These are phyloP conservation scores for Yarrowia sp. DNA, from an alignment of 805 yeast species.

Conservation along the genomic window DNA sequence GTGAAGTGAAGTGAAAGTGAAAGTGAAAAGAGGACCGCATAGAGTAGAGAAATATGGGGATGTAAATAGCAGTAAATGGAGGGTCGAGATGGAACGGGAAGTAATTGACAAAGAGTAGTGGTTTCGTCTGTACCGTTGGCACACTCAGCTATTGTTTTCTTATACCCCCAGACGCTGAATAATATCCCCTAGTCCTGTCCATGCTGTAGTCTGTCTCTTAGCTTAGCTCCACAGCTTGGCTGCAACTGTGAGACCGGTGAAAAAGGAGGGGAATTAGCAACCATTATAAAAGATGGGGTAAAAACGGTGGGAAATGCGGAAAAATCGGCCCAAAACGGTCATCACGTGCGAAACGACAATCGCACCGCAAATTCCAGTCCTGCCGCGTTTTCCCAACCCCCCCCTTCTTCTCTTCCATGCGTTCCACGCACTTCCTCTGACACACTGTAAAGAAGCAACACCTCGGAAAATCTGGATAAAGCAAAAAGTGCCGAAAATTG, in stretches of 20 bases:
- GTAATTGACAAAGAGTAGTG: no score
- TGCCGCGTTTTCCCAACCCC: background rate
- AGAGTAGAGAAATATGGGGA: no score
- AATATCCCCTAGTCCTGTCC: no score
- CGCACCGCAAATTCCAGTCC: no score
- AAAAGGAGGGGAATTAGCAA: background rate
- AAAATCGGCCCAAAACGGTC: no score
- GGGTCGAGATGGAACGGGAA: no score
- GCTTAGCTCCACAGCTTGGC: background rate
- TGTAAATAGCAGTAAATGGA: background rate
- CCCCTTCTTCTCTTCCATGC: background rate
- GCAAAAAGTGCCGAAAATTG: background rate
- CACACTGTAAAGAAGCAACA: constrained; percentile 12
- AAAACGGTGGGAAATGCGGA: background rate
- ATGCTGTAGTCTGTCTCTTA: background rate
- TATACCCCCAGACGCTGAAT: background rate
- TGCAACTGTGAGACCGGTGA: background rate
- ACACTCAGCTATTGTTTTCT: no score
- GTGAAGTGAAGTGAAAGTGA: background rate
- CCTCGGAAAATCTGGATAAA: background rate
- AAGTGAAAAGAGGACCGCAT: no score
- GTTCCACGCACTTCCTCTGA: background rate
- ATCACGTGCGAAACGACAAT: no score
- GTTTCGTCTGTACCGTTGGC: no score
- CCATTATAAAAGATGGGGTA: no score